Base-by-base conservation (phyloP, 2,329 filamentous ascomycete species). In the Cladorrhinum sp. region DNA sequence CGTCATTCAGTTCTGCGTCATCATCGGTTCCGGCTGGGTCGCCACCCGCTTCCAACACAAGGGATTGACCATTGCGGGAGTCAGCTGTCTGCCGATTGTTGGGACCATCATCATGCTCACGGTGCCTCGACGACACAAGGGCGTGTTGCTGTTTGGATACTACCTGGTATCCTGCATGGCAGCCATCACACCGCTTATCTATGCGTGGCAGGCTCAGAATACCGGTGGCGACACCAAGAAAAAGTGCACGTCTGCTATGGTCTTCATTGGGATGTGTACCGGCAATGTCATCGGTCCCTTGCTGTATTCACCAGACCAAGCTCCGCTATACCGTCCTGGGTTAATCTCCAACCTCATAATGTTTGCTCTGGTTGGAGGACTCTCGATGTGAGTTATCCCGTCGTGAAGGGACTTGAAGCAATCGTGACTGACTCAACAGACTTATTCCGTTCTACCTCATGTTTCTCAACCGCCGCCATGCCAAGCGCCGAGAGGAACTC, bases 141-240 rank as follows among this genome's bases (percentile, higher is more conserved):
- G 78, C 0, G 78, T 78, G 6, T 67, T 82, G 30, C 70, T 83
- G 10, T 77, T 82, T 52, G 79, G 80, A 0, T 82, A 82, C 63
- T 83, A 83, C 62, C 69, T 83, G 14, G 79, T 59, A 1, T 71
- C 69, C 6, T 69, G 66, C 57, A 63, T 67, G 6, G 69, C 68
- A 0, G 60, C 65, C 46, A 73, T 70, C 57, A 80, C 86, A 2
- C 86, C 84, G 0, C 72, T 87, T 28, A 82, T 87, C 46, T 86
- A 84, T 64, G 82, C 82, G 0, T 86, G 83, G 83, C 83, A 82
- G 1, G 77, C 82, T 1, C 82, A 85, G 62, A 87, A 88, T 64
- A 87, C 87, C 0, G 87, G 83, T 0, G 87, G 87, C 1, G 86
- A 90, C 68, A 90, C 87, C 0, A 90, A 90, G 73, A 84, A 85